phyloP scores from a whole-genome alignment of 805 yeast genomes.

The Starmera quercuum region DNA sequence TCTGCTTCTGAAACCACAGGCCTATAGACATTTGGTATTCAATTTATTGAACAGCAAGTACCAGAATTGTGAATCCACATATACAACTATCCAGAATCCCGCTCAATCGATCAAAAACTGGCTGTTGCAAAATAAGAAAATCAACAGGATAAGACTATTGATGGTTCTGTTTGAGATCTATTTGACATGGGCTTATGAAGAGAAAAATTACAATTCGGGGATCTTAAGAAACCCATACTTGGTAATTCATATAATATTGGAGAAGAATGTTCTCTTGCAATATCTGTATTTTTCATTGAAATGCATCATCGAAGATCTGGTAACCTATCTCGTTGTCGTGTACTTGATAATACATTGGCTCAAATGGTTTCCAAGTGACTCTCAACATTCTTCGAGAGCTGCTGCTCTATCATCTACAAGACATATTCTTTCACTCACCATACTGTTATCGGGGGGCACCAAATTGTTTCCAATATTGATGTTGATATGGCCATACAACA shows the following conservation, averaged over 20 bases:
- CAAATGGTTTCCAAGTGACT: conserved; percentile 22
- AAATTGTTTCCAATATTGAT: conserved; percentile 85
- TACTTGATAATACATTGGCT: conserved; percentile 14
- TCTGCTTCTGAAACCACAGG: conserved; percentile 78
- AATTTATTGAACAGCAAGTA: conserved; percentile 38
- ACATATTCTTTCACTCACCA: conserved; percentile 48
- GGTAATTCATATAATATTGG: conserved; percentile 25
- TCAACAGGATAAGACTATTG: conserved; percentile 49
- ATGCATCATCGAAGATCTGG: conserved; percentile 38
- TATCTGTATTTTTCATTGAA: conserved; percentile 48
- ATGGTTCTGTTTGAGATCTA: conserved; percentile 81
- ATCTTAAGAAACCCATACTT: conserved; percentile 10
- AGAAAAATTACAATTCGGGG: conserved; percentile 35
- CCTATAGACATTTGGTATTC: conserved; percentile 79
- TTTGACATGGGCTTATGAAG: conserved; percentile 87
- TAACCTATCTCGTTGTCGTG: conserved; percentile 32
- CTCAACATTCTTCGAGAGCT: conserved; percentile 4
- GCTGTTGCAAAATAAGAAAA: conserved; percentile 15
- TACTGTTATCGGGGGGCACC: conserved; percentile 69
- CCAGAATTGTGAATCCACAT: conserved; percentile 1
- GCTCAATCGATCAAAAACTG: conserved; percentile 9
- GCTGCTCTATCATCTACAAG: conserved; percentile 2
- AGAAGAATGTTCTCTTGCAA: conserved; percentile 35
- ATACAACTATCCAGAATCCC: neutral
- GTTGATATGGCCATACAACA: conserved; percentile 95